phyloP scores from a whole-genome alignment of 2,329 filamentous ascomycete species.

The Cladosporium oxysporum region DNA sequence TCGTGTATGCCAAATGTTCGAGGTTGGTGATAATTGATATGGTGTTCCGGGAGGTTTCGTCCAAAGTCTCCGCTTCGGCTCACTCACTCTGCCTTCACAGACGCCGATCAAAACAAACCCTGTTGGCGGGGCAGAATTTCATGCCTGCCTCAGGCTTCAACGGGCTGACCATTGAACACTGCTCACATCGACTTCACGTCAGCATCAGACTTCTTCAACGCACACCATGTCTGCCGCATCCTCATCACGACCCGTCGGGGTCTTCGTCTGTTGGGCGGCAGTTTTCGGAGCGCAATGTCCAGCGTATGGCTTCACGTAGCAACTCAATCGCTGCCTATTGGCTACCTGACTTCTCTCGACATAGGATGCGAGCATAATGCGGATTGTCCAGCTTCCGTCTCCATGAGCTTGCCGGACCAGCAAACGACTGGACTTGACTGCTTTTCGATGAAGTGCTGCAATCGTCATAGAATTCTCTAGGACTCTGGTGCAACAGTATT shows the following conservation, averaged over 20 bases:
- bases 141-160: neutral
- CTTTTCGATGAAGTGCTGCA: neutral
- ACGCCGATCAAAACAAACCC: slow-evolving; percentile 11
- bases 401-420: neutral
- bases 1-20: neutral
- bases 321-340: neutral
- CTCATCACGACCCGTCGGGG: neutral
- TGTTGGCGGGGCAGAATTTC: slow-evolving; percentile 4
- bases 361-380: neutral
- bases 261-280: neutral
- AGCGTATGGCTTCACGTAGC: neutral
- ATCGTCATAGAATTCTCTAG: neutral
- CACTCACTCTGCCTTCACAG: neutral
- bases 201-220: slow-evolving; percentile 4
- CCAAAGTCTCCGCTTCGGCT: neutral
- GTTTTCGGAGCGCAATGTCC: neutral
- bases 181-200: neutral
- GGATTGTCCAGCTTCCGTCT: neutral
- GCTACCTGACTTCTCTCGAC: neutral
- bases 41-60: neutral
- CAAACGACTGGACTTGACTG: neutral
- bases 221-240: neutral
- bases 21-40: neutral
- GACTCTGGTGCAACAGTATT: neutral
- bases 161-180: neutral